These are phyloP conservation scores for Pythium plurisporium DNA, from an alignment of 352 stramenopile genomes.

Conservation along the genomic window DNA sequence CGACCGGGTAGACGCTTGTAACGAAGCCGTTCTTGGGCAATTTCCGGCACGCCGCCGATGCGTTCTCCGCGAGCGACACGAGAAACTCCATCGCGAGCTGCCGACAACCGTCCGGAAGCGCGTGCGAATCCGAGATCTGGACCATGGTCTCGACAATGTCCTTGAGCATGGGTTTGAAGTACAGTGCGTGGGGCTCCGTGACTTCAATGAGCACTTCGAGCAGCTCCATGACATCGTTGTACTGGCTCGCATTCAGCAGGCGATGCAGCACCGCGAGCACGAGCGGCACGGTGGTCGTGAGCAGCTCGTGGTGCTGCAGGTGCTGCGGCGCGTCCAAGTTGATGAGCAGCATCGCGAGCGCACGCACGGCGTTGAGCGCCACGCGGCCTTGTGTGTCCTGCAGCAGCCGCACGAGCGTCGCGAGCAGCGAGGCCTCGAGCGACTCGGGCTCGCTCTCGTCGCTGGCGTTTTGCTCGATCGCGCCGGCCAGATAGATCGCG, in stretches of 20 bases:
- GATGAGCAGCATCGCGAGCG: conserved; percentile 69
- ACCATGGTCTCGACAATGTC: conserved; percentile 73
- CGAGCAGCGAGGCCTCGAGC: conserved; percentile 50
- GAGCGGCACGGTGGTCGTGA: conserved; percentile 43
- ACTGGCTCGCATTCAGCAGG: conserved; percentile 45
- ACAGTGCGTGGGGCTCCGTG: conserved; percentile 59
- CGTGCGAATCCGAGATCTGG: conserved; percentile 44
- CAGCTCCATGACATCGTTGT: conserved; percentile 71
- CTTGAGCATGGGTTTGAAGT: conserved; percentile 57
- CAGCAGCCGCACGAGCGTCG: conserved; percentile 48
- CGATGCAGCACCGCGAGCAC: conserved; percentile 53
- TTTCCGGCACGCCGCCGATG: conserved; percentile 50
- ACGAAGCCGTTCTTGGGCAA: conserved; percentile 78
- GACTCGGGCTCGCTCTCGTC: conserved; percentile 12
- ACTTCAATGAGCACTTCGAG: conserved; percentile 83
- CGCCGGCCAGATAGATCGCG: conserved; percentile 58
- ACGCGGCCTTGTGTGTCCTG: conserved; percentile 55
- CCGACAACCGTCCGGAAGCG: conserved; percentile 59
- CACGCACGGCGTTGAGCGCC: conserved; percentile 64
- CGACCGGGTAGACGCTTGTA: conserved; percentile 58
- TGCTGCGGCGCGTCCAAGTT: conserved; percentile 62
- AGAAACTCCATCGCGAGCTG: conserved; percentile 85
- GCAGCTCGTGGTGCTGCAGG: conserved; percentile 45
- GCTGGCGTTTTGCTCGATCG: conserved; percentile 39
- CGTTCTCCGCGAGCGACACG: conserved; percentile 73